Evolutionary conservation across 2,329 filamentous ascomycete species (phyloP).

Genomic region (Aspergillus tamarii): DNA sequence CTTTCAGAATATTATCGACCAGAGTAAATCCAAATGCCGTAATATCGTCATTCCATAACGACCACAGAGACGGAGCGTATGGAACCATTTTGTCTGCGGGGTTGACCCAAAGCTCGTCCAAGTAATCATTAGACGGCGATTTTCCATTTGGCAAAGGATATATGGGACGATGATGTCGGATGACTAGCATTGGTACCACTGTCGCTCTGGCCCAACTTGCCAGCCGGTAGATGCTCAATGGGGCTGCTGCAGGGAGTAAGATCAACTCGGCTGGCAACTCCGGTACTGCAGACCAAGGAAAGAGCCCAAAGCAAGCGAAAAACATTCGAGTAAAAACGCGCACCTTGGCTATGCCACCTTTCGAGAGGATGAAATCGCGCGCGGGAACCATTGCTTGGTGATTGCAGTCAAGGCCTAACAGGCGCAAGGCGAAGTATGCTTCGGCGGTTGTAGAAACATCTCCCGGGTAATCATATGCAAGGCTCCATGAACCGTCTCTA

Average conservation of each 20-base stretch:
- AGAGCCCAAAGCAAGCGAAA: conserved; percentile 35
- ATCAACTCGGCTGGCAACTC: conserved; percentile 39
- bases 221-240: conserved; percentile 37
- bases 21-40: conserved; percentile 9
- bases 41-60: not conserved
- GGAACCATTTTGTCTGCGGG: conserved; percentile 24
- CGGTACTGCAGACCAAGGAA: conserved; percentile 37
- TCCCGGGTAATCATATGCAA: conserved; percentile 21
- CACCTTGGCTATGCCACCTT: conserved; percentile 36
- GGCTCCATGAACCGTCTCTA: conserved; percentile 33
- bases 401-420: not conserved
- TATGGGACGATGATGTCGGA: conserved; percentile 32
- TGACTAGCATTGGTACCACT: conserved; percentile 17
- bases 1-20: conserved; percentile 22
- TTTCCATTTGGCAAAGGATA: conserved; percentile 33
- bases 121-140: conserved; percentile 20
- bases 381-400: conserved; percentile 18
- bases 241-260: conserved; percentile 28
- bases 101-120: conserved; percentile 39
- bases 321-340: conserved; percentile 34
- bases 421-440: not conserved
- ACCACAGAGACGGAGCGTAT: conserved; percentile 14
- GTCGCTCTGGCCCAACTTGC: conserved; percentile 25
- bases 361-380: conserved; percentile 24
- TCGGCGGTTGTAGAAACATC: not conserved